phyloP scores from a whole-genome alignment of 2,329 filamentous ascomycete species.

The Fusarium buxicola region DNA sequence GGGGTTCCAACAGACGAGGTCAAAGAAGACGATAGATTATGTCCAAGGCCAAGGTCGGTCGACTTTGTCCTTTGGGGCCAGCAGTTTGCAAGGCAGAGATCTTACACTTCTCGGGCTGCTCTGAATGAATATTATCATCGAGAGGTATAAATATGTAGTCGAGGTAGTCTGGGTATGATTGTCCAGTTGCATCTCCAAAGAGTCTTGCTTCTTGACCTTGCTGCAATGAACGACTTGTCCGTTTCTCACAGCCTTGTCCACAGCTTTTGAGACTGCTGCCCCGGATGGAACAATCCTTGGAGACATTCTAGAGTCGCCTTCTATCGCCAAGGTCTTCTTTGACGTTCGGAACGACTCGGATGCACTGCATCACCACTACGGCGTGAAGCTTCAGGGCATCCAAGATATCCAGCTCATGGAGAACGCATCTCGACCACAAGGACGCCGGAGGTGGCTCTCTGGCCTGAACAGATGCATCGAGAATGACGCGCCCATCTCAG shows the following conservation, averaged over 20 bases:
- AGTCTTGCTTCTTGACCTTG: not conserved
- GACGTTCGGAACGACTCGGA: conserved; percentile 70
- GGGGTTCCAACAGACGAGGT: conserved; percentile 3
- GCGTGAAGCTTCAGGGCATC: conserved; percentile 57
- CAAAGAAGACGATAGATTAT: not conserved
- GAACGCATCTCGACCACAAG: conserved; percentile 43
- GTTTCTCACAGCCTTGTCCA: not conserved
- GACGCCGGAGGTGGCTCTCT: too few relatives aligned
- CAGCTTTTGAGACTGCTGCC: not conserved
- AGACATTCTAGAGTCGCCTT: too few relatives aligned
- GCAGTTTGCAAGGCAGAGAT: not conserved
- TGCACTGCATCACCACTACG: conserved; percentile 61
- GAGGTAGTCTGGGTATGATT: not conserved
- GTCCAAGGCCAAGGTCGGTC: not conserved
- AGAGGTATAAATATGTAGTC: not conserved
- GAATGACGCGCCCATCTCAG: too few relatives aligned
- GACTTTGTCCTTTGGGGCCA: not conserved
- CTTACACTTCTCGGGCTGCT: too few relatives aligned
- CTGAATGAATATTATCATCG: not conserved
- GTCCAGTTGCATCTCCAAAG: not conserved
- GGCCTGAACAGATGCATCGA: too few relatives aligned
- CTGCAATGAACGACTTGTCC: not conserved
- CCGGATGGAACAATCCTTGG: too few relatives aligned
- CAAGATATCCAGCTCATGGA: conserved; percentile 70
- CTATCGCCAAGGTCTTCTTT: conserved; percentile 62